Conservation (phyloP, 768 basidiomycete species). For the Mycena indigotica region DNA sequence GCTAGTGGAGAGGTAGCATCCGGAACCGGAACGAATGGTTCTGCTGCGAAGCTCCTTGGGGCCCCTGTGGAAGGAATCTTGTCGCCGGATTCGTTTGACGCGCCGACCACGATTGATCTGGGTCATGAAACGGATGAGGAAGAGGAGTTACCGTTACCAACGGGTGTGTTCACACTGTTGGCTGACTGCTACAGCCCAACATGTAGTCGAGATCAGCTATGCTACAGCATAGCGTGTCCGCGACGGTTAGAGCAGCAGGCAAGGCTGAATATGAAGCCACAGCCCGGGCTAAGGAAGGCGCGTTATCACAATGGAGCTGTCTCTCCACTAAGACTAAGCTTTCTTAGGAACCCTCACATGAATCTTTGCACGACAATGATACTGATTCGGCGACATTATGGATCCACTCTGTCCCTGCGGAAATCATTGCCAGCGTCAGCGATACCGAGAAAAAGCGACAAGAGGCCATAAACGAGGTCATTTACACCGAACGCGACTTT, state of each 20-base stretch:
- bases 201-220: constrained; percentile 90
- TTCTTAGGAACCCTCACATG: constrained; percentile 17
- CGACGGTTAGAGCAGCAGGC: constrained; percentile 93
- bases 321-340: background rate
- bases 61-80: constrained; percentile 13
- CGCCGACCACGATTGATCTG: constrained; percentile 21
- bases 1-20: constrained; percentile 70
- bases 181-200: constrained; percentile 99
- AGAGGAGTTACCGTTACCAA: constrained; percentile 77
- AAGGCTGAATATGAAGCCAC: constrained; percentile 89
- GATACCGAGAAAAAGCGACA: constrained; percentile 94
- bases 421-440: constrained; percentile 89
- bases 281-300: constrained; percentile 78
- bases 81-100: constrained; percentile 17
- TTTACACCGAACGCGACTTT: constrained; percentile 94
- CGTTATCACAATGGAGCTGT: background rate
- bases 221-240: constrained; percentile 97
- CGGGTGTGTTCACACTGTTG: constrained; percentile 93
- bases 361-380: constrained; percentile 16
- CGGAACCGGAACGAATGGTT: constrained; percentile 23
- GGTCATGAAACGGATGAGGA: constrained; percentile 29
- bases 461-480: constrained; percentile 97
- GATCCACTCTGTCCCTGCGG: constrained; percentile 95
- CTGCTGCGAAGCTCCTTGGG: constrained; percentile 15
- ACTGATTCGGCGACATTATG: constrained; percentile 73